Base-by-base conservation (phyloP, 768 basidiomycete species). In the Sistotremastrum niveocremeum region DNA sequence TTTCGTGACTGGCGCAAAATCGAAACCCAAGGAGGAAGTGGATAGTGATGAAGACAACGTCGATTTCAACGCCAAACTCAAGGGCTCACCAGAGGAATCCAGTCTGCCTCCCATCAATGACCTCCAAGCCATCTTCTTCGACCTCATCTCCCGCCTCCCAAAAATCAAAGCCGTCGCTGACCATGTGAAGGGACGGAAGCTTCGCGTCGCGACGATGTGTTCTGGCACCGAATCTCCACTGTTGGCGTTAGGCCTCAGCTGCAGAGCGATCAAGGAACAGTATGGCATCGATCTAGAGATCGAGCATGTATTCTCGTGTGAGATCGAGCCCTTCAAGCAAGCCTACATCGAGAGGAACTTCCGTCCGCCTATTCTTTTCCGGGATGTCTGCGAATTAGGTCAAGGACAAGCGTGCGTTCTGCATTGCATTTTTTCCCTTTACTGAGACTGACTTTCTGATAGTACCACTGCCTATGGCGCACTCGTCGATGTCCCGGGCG, bases 261-360 rank as follows among this genome's bases (percentile, higher is more conserved):
- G 80, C 47, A 76, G 81, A 48, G 76, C 81, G 4, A 74, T 94
- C 52, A 62, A 75, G 32, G 76, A 80, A 32, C 81, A 81, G 53
- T 76, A 78, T 53, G 73, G 67, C 3, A 54, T 82, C 44, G 65
- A 71, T 2, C 64, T 95, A 46, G 73, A 81, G 29, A 69, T 89
- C 44, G 84, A 93, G 60, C 91, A 95, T 62, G 87, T 93, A 39
- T 94, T 95, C 65, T 94, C 90, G 1, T 95, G 90, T 62, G 90
- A 95, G 65, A 94, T 95, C 46, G 91, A 91, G 58, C 90, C 91
- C 3, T 94, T 90, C 72, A 93, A 95, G 64, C 91, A 93, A 59
- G 93, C 91, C 0, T 95, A 97, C 57, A 97, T 97, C 51, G 93
- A 97, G 58, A 74, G 93, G 33, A 97, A 97, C 61, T 97, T 97